phyloP scores from a whole-genome alignment of 78 protist genomes.

The Dictyostelium purpureum region DNA sequence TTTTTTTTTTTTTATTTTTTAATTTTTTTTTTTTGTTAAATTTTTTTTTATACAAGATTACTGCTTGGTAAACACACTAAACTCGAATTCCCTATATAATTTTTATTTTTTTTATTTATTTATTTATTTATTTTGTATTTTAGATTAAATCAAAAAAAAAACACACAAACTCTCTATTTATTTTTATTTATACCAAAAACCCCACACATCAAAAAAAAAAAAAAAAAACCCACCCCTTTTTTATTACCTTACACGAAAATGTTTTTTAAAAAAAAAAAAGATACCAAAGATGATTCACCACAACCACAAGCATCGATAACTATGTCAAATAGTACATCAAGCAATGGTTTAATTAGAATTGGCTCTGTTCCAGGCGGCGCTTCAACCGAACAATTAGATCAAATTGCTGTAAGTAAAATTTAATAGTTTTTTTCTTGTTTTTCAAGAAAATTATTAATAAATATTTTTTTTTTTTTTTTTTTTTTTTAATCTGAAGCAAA shows the following conservation, averaged over 20 bases:
- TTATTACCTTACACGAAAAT: neutral
- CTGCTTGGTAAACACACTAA: too few species aligned
- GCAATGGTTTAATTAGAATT: constrained; percentile 20
- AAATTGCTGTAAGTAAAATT: constrained; percentile 21
- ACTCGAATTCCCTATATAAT: neutral
- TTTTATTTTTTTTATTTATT: neutral
- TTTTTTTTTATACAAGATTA: too few species aligned
- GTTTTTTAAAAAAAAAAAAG: constrained; percentile 19
- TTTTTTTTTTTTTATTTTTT: too few species aligned
- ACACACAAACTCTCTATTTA: neutral
- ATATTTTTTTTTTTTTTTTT: neutral
- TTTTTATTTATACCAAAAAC: neutral
- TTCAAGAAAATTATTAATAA: neutral
- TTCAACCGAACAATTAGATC: constrained; percentile 52
- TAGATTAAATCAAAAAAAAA: neutral
- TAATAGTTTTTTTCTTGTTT: neutral
- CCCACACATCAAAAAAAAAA: neutral
- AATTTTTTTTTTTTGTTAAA: too few species aligned
- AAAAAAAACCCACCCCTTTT: neutral
- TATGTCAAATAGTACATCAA: neutral
- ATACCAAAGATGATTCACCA: neutral
- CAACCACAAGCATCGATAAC: neutral
- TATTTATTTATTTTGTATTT: neutral
- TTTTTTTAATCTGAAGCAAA: constrained; percentile 13
- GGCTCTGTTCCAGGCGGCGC: constrained; percentile 41